Percentiles rank a stretch among this genome's conserved stretches.
Evolutionary conservation across 352 stramenopile species (phyloP).

Genomic region (Globisporangium echinulatum): DNA sequence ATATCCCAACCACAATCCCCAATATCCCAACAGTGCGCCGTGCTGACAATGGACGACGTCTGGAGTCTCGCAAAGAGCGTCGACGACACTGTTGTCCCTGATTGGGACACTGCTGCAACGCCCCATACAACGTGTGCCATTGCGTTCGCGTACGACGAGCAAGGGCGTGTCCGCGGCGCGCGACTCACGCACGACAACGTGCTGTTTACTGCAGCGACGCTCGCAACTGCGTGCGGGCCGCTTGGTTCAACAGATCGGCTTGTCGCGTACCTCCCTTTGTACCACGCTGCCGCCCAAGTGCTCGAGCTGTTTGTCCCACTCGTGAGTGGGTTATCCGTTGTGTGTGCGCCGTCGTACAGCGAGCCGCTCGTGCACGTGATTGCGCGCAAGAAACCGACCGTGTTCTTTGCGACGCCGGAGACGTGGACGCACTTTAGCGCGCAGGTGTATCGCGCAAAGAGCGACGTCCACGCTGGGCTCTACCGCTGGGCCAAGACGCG

Average conservation of each 20-base stretch:
- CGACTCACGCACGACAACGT: constrained; percentile 82
- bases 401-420: constrained; percentile 75
- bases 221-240: constrained; percentile 55
- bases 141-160: constrained; percentile 56
- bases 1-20: no score
- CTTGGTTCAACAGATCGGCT: constrained; percentile 40
- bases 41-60: constrained; percentile 45
- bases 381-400: constrained; percentile 41
- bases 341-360: constrained; percentile 47
- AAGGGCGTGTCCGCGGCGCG: constrained; percentile 35
- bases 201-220: constrained; percentile 64
- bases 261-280: constrained; percentile 61
- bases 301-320: constrained; percentile 73
- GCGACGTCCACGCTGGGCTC: constrained; percentile 59
- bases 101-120: constrained; percentile 20
- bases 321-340: constrained; percentile 47
- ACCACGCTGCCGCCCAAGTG: constrained; percentile 62
- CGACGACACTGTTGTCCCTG: constrained; percentile 25
- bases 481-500: constrained; percentile 78
- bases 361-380: constrained; percentile 47
- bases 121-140: constrained; percentile 47
- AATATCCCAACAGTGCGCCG: constrained; percentile 21
- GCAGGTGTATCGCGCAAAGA: constrained; percentile 68
- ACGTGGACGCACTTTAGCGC: constrained; percentile 63
- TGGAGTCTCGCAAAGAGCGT: constrained; percentile 18